Evolutionary conservation across 1,284 basidiomycete species (phyloP), one percentile per base, ranked within the genome.

Genomic region (Moesziomyces sp.): DNA sequence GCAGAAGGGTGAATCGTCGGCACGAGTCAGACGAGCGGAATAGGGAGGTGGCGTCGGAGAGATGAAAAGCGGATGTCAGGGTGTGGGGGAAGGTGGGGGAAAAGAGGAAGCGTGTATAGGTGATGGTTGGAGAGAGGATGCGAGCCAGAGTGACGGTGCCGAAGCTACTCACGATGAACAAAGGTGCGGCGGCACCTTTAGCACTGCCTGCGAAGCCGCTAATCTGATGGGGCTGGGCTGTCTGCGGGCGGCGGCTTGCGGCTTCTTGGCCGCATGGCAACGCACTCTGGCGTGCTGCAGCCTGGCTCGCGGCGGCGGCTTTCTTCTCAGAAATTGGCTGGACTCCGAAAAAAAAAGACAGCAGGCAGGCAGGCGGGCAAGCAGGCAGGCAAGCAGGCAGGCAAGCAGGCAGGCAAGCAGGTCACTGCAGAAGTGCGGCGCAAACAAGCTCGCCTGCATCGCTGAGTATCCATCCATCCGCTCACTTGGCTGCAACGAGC

Each of bases 31-130:
- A 40, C 16, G 18, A 40, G 13, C 30, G 30, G 30, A n/a, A 18
- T 40, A 40, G 38, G 38, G 14, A 18, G 38, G 46, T 63, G 49
- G 61, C 61, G 61, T 49, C 40, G 35, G 44, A 26, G 21, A 56
- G 35, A 52, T 46, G 43, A 42, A 51, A 24, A 19, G 47, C 26
- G 40, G 18, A 23, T n/a, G 38, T 13, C 18, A 46, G 30, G 16
- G 48, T 51, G 35, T 49, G 43, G 49, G 47, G 47, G 38, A 38
- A 47, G 28, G 26, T 28, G 26, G 28, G 52, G 42, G 35, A 9
- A 35, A n/a, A 46, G 23, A 34, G 43, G 9, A 44, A 10, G 34
- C 42, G 38, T 42, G 57, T 47, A 44, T 30, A 28, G 23, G 48
- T 40, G 48, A 28, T 30, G 57, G 34, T 34, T 24, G 43, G 51